Percentiles rank a stretch among this genome's conserved stretches.
phyloP scores from a whole-genome alignment of 129 eudicot species.

The Chrysanthemum makinoi region DNA sequence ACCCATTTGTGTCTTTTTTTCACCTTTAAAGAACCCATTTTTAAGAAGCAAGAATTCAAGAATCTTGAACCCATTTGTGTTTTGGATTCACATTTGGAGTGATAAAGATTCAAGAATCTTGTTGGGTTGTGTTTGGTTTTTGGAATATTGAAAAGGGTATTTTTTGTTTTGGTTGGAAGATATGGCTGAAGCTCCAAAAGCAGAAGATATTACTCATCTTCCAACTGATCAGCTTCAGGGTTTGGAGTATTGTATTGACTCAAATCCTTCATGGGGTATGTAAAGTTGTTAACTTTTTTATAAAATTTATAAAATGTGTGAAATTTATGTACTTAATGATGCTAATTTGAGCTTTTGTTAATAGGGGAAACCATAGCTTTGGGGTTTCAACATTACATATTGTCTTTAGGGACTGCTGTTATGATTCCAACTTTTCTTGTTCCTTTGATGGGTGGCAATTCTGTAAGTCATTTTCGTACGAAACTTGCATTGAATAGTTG shows the following conservation, averaged over 20 bases:
- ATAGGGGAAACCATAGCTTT: slow-evolving; percentile 85
- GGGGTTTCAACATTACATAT: slow-evolving; percentile 94
- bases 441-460: slow-evolving; percentile 93
- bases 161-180: slow-evolving; percentile 16
- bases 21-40: neutral
- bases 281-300: slow-evolving; percentile 7
- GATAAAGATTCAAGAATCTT: slow-evolving; percentile 13
- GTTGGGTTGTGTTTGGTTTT: slow-evolving; percentile 2
- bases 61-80: slow-evolving; percentile 1
- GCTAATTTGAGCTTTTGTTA: slow-evolving; percentile 18
- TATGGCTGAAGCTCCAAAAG: slow-evolving; percentile 85
- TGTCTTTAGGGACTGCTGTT: slow-evolving; percentile 97
- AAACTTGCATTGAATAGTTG: slow-evolving; percentile 10
- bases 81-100: neutral
- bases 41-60: neutral
- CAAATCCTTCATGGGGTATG: slow-evolving; percentile 99
- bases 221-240: slow-evolving; percentile 99
- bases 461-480: slow-evolving; percentile 49
- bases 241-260: slow-evolving; percentile 92
- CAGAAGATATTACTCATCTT: slow-evolving; percentile 92
- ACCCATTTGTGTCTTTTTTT: neutral
- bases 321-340: neutral
- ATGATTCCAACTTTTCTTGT: slow-evolving; percentile 98
- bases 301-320: neutral
- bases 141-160: neutral